phyloP scores from a whole-genome alignment of 2,329 filamentous ascomycete species.

The Neodidymelliopsis sp. region DNA sequence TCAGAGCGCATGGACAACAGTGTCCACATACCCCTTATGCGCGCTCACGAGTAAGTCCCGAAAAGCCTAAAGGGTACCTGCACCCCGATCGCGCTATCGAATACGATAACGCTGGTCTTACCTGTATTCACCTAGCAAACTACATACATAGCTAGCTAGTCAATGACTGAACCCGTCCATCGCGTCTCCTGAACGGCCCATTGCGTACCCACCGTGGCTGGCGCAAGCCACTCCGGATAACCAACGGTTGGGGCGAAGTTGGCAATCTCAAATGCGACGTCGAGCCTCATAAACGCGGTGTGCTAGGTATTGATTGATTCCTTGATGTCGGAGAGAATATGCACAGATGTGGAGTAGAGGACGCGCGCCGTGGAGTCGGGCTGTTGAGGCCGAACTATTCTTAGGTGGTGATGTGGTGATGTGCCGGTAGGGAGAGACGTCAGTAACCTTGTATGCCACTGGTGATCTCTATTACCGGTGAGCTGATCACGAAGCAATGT shows the following conservation, averaged over 20 bases:
- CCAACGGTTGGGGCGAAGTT: background rate
- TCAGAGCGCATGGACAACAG: too few relatives aligned
- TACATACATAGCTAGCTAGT: too few relatives aligned
- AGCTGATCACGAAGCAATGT: background rate
- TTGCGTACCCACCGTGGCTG: background rate
- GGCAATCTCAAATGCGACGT: background rate
- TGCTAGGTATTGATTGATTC: too few relatives aligned
- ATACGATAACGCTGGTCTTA: background rate
- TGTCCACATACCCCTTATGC: background rate
- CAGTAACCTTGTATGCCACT: too few relatives aligned
- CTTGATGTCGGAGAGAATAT: background rate
- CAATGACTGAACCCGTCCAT: too few relatives aligned
- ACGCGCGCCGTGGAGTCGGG: too few relatives aligned
- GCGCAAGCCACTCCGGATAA: constrained; percentile 1
- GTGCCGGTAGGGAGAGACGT: too few relatives aligned
- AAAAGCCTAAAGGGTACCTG: too few relatives aligned
- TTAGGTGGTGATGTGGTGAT: too few relatives aligned
- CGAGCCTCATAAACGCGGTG: too few relatives aligned
- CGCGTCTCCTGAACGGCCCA: background rate
- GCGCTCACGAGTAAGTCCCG: constrained; percentile 2
- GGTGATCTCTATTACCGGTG: background rate
- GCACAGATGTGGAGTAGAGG: background rate
- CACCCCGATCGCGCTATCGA: constrained; percentile 8
- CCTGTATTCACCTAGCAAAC: too few relatives aligned
- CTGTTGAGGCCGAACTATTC: too few relatives aligned